phyloP scores from a whole-genome alignment of 2,329 filamentous ascomycete species.

The Huntiella decipiens region DNA sequence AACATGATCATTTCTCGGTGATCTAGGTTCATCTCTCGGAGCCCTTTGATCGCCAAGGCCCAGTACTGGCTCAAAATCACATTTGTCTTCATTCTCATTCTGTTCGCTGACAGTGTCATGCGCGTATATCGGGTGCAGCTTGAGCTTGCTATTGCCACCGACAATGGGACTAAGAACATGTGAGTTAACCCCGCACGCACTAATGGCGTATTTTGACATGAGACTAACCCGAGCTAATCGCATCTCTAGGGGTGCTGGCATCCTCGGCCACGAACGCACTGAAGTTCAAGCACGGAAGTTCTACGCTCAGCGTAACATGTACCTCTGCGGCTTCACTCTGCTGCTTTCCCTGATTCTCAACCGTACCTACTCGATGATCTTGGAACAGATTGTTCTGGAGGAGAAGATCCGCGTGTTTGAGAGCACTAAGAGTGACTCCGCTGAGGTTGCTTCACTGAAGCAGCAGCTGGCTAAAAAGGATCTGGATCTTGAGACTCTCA shows the following conservation, averaged over 20 bases:
- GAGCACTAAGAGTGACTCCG: slow-evolving; percentile 39
- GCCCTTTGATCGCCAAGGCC: slow-evolving; percentile 64
- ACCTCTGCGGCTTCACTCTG: slow-evolving; percentile 96
- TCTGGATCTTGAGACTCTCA: slow-evolving; percentile 64
- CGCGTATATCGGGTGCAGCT: slow-evolving; percentile 93
- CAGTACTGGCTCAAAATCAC: slow-evolving; percentile 98
- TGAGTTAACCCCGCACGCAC: slow-evolving; percentile 16
- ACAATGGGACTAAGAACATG: slow-evolving; percentile 30
- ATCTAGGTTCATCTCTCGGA: slow-evolving; percentile 81
- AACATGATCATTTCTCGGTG: slow-evolving; percentile 2
- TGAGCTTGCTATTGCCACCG: slow-evolving; percentile 57
- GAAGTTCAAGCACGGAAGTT: slow-evolving; percentile 99
- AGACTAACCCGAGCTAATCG: background rate
- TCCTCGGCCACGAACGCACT: slow-evolving; percentile 84
- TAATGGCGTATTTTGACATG: slow-evolving; percentile 6
- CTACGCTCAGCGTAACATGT: slow-evolving; percentile 99
- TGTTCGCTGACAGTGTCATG: slow-evolving; percentile 91
- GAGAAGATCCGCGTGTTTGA: slow-evolving; percentile 75
- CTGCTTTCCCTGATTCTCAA: slow-evolving; percentile 98
- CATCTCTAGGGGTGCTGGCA: slow-evolving; percentile 30
- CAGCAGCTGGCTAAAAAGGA: slow-evolving; percentile 63
- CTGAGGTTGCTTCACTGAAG: slow-evolving; percentile 52
- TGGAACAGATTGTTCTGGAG: slow-evolving; percentile 78
- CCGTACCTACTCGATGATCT: slow-evolving; percentile 95
- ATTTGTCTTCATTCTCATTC: slow-evolving; percentile 95